Evolutionary conservation across 1,284 basidiomycete species (phyloP).

Genomic region (Rhodotorula sp.): DNA sequence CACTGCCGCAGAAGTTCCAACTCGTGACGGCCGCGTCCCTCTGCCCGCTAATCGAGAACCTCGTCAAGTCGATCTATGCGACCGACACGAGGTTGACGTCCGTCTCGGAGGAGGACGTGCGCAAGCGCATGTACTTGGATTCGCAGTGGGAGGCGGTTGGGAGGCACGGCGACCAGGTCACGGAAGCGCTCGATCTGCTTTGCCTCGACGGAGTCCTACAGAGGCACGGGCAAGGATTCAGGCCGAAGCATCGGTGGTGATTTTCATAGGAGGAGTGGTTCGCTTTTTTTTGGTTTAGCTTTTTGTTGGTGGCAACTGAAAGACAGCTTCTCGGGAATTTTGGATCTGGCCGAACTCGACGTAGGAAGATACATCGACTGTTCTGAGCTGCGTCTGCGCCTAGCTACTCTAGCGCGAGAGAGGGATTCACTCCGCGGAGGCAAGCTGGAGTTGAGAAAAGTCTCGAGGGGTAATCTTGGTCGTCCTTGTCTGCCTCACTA

Average conservation of each 20-base stretch:
- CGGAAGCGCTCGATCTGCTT: slow-evolving; percentile 3
- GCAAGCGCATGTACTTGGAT: slow-evolving; percentile 5
- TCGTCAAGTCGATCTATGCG: slow-evolving; percentile 1
- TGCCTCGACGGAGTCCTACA: slow-evolving; percentile 1
- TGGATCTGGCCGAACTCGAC: too few species aligned
- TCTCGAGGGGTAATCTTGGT: background rate
- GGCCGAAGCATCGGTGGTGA: slow-evolving; percentile 5
- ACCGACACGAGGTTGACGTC: background rate
- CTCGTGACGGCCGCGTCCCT: slow-evolving; percentile 21
- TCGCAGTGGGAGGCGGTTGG: slow-evolving; percentile 23
- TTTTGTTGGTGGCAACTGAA: background rate
- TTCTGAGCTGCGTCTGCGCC: too few species aligned
- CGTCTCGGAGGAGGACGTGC: slow-evolving; percentile 13
- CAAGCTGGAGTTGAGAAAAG: too few species aligned
- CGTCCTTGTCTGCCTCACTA: background rate
- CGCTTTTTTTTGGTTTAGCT: background rate
- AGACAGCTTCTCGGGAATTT: too few species aligned
- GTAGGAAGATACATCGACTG: too few species aligned
- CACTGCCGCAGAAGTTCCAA: slow-evolving; percentile 4
- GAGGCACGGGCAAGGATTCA: slow-evolving; percentile 7
- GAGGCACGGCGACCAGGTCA: slow-evolving; percentile 14
- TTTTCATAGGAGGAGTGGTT: background rate
- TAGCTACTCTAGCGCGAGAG: too few species aligned
- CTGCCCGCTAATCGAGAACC: slow-evolving; percentile 1
- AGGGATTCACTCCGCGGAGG: too few species aligned